Conservation (phyloP, 306 rosid genomes). For the Coriaria nepalensis region DNA sequence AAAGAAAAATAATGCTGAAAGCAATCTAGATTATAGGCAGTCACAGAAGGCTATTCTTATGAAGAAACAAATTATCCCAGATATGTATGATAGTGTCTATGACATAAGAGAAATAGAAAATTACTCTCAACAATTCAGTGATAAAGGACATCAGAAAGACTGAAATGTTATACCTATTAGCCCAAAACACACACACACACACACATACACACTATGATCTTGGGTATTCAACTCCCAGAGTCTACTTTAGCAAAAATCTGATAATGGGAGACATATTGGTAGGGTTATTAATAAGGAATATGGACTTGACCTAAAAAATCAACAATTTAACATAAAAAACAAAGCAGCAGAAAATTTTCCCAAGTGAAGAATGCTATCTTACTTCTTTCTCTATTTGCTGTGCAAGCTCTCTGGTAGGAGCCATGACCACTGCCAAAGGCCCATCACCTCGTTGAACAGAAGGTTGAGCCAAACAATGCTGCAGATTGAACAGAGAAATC, state of each 20-base stretch:
- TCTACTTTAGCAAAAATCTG: background rate
- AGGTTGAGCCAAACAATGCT: slow-evolving; percentile 81
- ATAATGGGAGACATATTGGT: slow-evolving; percentile 5
- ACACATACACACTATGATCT: no score
- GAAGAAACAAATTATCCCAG: no score
- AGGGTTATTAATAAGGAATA: background rate
- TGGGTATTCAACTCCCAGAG: background rate
- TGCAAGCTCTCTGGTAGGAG: slow-evolving; percentile 92
- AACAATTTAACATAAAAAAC: slow-evolving; percentile 1
- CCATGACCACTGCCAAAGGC: slow-evolving; percentile 68
- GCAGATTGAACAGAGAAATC: slow-evolving; percentile 9
- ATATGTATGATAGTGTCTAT: no score
- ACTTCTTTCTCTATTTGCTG: slow-evolving; percentile 93
- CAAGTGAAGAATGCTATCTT: slow-evolving; percentile 8
- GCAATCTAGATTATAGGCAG: background rate
- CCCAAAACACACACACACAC: no score
- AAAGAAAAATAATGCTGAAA: background rate
- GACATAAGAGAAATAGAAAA: no score
- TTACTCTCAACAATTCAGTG: no score
- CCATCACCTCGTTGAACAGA: slow-evolving; percentile 64
- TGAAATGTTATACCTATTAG: no score
- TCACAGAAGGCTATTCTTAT: no score
- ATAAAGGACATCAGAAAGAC: no score
- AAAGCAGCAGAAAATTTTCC: background rate
- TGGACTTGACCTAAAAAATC: background rate